phyloP scores from a whole-genome alignment of 2,329 filamentous ascomycete species.

The Trichoderma guizhouense region DNA sequence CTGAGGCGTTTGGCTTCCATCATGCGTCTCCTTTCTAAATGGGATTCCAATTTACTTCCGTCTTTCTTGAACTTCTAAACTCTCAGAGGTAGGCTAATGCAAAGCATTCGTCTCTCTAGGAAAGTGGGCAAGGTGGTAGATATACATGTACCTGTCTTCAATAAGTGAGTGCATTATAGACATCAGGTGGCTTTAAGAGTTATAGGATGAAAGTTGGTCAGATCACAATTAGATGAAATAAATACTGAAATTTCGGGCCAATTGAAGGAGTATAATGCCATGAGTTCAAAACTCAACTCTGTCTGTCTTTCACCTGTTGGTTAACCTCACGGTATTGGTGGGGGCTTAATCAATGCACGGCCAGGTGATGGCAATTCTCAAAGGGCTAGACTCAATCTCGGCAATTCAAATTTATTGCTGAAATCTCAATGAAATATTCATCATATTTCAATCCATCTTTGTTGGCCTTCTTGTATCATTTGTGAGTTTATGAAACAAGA shows the following conservation, averaged over 20 bases:
- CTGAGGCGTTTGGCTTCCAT: background rate
- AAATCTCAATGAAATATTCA: background rate
- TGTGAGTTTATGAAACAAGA: background rate
- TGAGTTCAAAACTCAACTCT: no score
- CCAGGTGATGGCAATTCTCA: background rate
- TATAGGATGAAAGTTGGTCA: fast-evolving
- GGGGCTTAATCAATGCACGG: background rate
- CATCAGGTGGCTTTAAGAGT: background rate
- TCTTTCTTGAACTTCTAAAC: background rate
- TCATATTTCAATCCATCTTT: background rate
- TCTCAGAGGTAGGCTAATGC: background rate
- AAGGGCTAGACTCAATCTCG: background rate
- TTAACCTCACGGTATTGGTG: background rate
- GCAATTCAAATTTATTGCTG: background rate
- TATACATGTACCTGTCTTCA: background rate
- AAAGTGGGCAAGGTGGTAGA: background rate
- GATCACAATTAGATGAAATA: background rate
- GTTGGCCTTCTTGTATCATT: background rate
- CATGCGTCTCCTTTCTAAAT: background rate
- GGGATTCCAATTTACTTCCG: background rate
- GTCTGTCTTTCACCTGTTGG: background rate
- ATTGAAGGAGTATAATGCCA: background rate
- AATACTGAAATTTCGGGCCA: background rate
- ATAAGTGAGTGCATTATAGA: background rate
- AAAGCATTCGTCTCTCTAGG: background rate